Base-by-base conservation (phyloP, 2,329 filamentous ascomycete species). In the Exophiala viscosa region DNA sequence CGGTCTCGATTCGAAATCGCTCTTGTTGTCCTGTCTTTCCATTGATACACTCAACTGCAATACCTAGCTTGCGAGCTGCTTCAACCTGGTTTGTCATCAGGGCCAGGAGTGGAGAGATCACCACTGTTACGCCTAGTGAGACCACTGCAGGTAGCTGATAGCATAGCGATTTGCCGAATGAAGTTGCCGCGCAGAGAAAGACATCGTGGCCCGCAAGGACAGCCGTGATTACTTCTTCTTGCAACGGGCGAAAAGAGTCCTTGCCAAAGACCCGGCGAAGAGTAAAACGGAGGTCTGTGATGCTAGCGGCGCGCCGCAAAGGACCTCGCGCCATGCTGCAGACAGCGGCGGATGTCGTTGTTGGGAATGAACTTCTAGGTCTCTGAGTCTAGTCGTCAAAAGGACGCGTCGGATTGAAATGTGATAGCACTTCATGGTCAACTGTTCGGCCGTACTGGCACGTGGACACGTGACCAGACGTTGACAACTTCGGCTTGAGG, bases 11-110 rank as follows among this genome's bases (percentile, higher is more conserved):
- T 23, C 76, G 73, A 44, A 82, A 77, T 60, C 83, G 84, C 63
- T 89, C 85, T 0, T 75, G 65, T 11, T 74, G 72, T 2, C 85
- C 74, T 0, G 89, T 95, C 50, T 85, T 90, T 65, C 89, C 90
- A 67, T 96, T 96, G 62, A 96, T 86, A 1, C 88, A 90, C 57
- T 87, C 87, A 40, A 93, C 91, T 50, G 86, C 79, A 52, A 97
- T 86, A 17, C 85, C 85, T 38, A 88, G 82, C 48, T 80, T 80
- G 59, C 82, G 82, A 45, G 96, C 78, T 17, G 89, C 83, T 61
- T 88, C 85, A 40, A 97, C 89, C 77, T 97, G 92, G 66, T 97
- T 96, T 70, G 91, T 90, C 90, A 96, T 96, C 50, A 96, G 77
- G 60, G 90, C 91, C 36, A 96, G 77, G 34, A 96, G 77, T 3